Evolutionary conservation across 208 protist species (phyloP).

Genomic region (Trypanosomatidae sp.): DNA sequence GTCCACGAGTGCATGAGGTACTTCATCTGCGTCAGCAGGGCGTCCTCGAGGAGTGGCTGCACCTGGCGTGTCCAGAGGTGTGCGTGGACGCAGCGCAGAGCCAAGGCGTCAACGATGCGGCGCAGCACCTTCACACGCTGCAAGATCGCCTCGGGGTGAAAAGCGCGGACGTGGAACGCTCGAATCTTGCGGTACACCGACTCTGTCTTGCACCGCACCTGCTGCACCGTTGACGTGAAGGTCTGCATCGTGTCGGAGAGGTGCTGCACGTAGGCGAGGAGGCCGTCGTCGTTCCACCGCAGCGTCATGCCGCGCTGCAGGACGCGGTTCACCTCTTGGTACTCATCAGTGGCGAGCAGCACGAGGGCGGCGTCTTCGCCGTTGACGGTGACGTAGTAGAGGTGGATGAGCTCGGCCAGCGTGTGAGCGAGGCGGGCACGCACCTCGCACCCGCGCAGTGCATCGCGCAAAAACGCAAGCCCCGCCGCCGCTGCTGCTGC

Average conservation of each 20-base stretch:
- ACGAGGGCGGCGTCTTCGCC: slow-evolving; percentile 78
- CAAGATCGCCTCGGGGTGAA: slow-evolving; percentile 62
- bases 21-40: slow-evolving; percentile 61
- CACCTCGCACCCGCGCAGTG: slow-evolving; percentile 62
- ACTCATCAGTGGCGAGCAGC: slow-evolving; percentile 76
- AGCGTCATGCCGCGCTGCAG: slow-evolving; percentile 57
- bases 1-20: slow-evolving; percentile 79
- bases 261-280: slow-evolving; percentile 56
- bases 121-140: slow-evolving; percentile 59
- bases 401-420: slow-evolving; percentile 53
- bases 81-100: slow-evolving; percentile 58
- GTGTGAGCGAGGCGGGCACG: slow-evolving; percentile 64
- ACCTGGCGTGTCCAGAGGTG: slow-evolving; percentile 67
- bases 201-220: slow-evolving; percentile 63
- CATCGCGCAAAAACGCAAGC: slow-evolving; percentile 33
- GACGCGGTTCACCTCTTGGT: slow-evolving; percentile 59
- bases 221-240: slow-evolving; percentile 57
- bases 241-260: slow-evolving; percentile 59
- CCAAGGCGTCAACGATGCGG: slow-evolving; percentile 49
- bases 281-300: slow-evolving; percentile 62
- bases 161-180: slow-evolving; percentile 35
- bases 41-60: slow-evolving; percentile 76
- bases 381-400: slow-evolving; percentile 73
- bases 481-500: too few species aligned
- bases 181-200: slow-evolving; percentile 53